These are phyloP conservation scores for Malus hybrid DNA, from an alignment of 331 rosid genomes.

Conservation along the genomic window DNA sequence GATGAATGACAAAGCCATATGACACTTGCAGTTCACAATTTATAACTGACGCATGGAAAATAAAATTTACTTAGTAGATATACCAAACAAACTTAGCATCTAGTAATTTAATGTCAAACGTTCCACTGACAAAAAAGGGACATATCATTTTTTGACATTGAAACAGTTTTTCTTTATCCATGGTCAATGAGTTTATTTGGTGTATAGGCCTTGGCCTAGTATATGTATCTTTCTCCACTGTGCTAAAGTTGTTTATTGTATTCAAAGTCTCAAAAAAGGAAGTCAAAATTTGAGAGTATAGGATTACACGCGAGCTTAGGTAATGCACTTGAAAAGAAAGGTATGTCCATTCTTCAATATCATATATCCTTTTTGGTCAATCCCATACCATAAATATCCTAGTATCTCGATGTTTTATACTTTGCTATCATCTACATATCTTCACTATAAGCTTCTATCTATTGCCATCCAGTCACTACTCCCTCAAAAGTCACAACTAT, in stretches of 20 bases:
- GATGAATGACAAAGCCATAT: background rate
- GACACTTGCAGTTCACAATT: background rate
- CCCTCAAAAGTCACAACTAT: background rate
- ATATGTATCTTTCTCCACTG: background rate
- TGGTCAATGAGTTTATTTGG: no score
- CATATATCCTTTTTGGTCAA: background rate
- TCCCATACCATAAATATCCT: background rate
- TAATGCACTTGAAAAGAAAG: background rate
- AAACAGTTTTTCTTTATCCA: no score
- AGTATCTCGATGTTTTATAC: background rate
- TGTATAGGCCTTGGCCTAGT: background rate
- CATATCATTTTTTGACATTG: background rate
- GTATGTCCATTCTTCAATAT: background rate
- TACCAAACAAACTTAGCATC: background rate
- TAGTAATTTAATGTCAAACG: background rate
- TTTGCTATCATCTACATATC: background rate
- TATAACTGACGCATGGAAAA: background rate
- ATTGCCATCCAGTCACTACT: background rate
- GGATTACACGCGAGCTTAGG: background rate
- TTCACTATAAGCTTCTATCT: background rate
- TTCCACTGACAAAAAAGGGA: background rate
- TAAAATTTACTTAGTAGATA: background rate
- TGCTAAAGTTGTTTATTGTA: background rate
- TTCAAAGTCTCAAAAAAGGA: background rate
- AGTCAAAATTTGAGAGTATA: background rate